Percentiles rank a stretch among this genome's conserved stretches.
Conservation (phyloP, 805 yeast genomes). For the Ogataea siamensis region DNA sequence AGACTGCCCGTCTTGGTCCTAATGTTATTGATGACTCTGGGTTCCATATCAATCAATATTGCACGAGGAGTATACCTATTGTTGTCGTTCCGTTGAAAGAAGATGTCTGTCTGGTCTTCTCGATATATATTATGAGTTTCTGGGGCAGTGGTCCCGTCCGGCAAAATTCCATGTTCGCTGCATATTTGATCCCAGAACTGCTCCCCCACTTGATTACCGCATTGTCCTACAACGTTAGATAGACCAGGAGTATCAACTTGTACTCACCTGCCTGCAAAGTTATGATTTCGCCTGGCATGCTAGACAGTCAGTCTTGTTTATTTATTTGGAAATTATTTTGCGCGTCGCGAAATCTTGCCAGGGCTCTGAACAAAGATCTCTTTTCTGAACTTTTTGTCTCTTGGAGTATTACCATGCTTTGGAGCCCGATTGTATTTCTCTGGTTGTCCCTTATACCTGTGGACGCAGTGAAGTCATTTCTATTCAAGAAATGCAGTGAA, state of each 20-base stretch:
- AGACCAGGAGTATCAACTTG: neutral
- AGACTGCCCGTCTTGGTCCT: constrained; percentile 47
- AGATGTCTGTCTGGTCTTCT: constrained; percentile 78
- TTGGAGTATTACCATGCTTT: constrained; percentile 9
- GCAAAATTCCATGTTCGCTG: constrained; percentile 77
- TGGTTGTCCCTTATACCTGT: constrained; percentile 12
- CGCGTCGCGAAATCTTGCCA: constrained; percentile 14
- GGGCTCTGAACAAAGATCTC: constrained; percentile 9
- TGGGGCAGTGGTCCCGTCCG: constrained; percentile 55
- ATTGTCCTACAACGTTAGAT: constrained; percentile 57
- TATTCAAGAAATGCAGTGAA: constrained; percentile 75
- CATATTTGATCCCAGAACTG: constrained; percentile 91
- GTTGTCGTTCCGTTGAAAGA: constrained; percentile 69
- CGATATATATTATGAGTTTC: constrained; percentile 36
- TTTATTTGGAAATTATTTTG: constrained; percentile 5
- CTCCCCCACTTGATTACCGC: constrained; percentile 94
- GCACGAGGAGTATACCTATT: constrained; percentile 87
- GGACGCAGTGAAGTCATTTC: constrained; percentile 54
- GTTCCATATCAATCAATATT: constrained; percentile 82
- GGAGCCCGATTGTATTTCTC: constrained; percentile 6
- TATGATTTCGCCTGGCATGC: constrained; percentile 60
- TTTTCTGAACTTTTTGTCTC: neutral
- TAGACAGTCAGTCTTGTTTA: constrained; percentile 3
- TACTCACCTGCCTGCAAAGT: constrained; percentile 60
- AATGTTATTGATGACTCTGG: constrained; percentile 75